These are phyloP conservation scores for Euphorbia lathyris DNA, from an alignment of 345 rosid species.

Conservation along the genomic window DNA sequence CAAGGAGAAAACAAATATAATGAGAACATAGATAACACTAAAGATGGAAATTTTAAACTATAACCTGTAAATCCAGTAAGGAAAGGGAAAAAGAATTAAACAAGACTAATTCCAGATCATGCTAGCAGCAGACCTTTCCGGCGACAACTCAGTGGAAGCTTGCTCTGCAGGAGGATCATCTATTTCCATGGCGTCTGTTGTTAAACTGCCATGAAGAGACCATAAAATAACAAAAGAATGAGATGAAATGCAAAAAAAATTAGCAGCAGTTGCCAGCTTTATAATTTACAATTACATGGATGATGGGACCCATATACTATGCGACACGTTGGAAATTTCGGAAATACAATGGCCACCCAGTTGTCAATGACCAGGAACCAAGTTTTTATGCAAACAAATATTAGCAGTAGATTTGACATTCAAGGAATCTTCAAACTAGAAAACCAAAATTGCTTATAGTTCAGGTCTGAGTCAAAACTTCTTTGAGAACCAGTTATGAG, in stretches of 20 bases:
- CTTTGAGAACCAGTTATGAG: not conserved
- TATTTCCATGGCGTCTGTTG: conserved; percentile 69
- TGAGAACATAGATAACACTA: not conserved
- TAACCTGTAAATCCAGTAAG: not conserved
- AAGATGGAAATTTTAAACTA: not conserved
- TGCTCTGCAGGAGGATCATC: conserved; percentile 60
- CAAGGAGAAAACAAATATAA: not conserved
- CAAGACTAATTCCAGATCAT: not conserved
- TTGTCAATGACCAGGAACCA: not conserved
- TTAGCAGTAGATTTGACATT: not conserved
- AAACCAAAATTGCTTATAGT: not conserved
- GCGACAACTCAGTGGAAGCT: conserved; percentile 40
- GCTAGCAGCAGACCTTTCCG: conserved; percentile 49
- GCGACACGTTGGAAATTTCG: too few relatives aligned
- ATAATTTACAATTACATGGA: not conserved
- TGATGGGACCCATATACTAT: not conserved
- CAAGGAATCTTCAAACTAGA: not conserved
- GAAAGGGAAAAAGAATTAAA: not conserved
- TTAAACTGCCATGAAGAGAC: conserved; percentile 10
- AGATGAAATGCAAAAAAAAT: not conserved
- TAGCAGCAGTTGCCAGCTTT: not conserved
- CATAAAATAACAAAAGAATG: not conserved
- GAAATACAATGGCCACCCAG: not conserved
- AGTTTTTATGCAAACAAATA: not conserved
- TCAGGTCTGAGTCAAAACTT: not conserved